Base-by-base conservation (phyloP, 139 green algal genomes). In the Klebsormidium nitens region DNA sequence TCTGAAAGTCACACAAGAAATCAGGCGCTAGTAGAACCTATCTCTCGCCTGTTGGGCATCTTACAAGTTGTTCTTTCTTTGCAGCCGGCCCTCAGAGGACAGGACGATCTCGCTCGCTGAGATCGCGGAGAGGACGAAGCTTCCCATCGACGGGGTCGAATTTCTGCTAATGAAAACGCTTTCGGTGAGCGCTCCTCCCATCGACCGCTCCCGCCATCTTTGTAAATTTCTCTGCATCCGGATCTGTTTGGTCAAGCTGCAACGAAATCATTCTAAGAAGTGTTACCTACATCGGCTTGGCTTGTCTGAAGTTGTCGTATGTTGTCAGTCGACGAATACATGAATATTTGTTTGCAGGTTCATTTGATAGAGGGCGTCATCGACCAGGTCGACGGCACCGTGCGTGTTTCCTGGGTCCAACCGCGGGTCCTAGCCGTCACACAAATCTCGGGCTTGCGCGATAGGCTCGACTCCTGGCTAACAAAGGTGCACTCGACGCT, bases 161-260 rank as follows among this genome's bases (percentile, higher is more conserved):
- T 93, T 95, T 71, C 84, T 99, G 60, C 83, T 99, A 23, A 99
- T 99, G 92, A 96, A 97, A 88, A 81, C 66, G 14, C 56, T 86
- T 8, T 73, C 50, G 14, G 72, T 82, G 77, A 36, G 55, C 69
- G 2, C n/a, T n/a, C n/a, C n/a, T n/a, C n/a, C n/a, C n/a, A n/a
- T n/a, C n/a, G n/a, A n/a, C n/a, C n/a, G n/a, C n/a, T n/a, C n/a
- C n/a, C n/a, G n/a, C n/a, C n/a, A n/a, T n/a, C n/a, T n/a, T n/a
- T n/a, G n/a, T n/a, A n/a, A n/a, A n/a, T n/a, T n/a, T n/a, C n/a
- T n/a, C n/a, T n/a, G n/a, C n/a, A n/a, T n/a, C n/a, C n/a, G n/a
- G n/a, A n/a, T n/a, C n/a, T n/a, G n/a, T n/a, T n/a, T n/a, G n/a
- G n/a, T n/a, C n/a, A n/a, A n/a, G n/a, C n/a, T n/a, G n/a, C n/a